phyloP scores from a whole-genome alignment of 257 asterid species.

The Anisodus tanguticus region DNA sequence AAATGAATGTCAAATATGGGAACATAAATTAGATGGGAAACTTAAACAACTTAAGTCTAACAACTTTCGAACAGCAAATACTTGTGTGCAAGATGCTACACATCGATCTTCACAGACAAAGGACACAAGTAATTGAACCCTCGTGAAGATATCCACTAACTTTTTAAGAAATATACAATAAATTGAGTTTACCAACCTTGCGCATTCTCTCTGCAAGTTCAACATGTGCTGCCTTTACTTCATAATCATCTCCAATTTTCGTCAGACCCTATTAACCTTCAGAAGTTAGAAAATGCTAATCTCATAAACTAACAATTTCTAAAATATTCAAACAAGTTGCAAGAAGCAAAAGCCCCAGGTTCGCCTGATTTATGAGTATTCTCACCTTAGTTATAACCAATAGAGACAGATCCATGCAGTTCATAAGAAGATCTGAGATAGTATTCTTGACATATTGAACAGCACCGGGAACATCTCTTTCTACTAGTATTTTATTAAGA shows the following conservation, averaged over 20 bases:
- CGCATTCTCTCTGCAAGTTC: slow-evolving; percentile 99
- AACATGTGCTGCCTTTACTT: slow-evolving; percentile 96
- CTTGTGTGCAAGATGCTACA: background rate
- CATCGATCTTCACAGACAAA: slow-evolving; percentile 8
- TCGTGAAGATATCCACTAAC: background rate
- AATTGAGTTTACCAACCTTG: slow-evolving; percentile 59
- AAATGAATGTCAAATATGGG: background rate
- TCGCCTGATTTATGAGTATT: slow-evolving; percentile 8
- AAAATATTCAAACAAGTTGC: slow-evolving; percentile 26
- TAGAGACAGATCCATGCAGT: slow-evolving; percentile 98
- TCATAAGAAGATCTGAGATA: slow-evolving; percentile 95
- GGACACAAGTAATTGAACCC: slow-evolving; percentile 16
- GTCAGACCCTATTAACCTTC: slow-evolving; percentile 75
- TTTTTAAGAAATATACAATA: slow-evolving; percentile 5
- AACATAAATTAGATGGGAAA: background rate
- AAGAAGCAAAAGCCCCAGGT: slow-evolving; percentile 19
- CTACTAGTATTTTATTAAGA: slow-evolving; percentile 91
- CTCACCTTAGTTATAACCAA: slow-evolving; percentile 93
- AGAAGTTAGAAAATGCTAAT: slow-evolving; percentile 25
- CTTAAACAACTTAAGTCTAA: background rate
- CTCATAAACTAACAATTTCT: slow-evolving; percentile 15
- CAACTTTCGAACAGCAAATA: background rate
- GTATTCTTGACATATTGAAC: slow-evolving; percentile 91
- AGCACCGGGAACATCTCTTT: slow-evolving; percentile 94
- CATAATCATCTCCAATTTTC: slow-evolving; percentile 96